These are phyloP conservation scores for Theileria orientalis DNA, from an alignment of 169 alveolate species.

Conservation along the genomic window DNA sequence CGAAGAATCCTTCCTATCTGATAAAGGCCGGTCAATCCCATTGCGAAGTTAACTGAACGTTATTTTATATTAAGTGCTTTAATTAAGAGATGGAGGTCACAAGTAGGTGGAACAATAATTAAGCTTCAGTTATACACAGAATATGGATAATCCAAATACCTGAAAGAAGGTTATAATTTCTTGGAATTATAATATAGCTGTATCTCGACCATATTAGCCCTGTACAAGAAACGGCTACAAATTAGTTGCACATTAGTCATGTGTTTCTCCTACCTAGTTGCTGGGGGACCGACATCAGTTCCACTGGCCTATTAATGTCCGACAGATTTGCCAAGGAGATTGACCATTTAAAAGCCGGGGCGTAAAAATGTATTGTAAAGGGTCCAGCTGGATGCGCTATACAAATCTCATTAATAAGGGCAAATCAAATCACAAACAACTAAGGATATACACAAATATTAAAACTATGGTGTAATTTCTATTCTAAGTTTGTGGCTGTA, in stretches of 20 bases:
- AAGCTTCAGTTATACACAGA: not conserved
- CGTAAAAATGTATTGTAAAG: constrained; percentile 91
- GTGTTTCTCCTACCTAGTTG: constrained; percentile 74
- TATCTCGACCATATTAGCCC: constrained; percentile 81
- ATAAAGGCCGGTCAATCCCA: constrained; percentile 74
- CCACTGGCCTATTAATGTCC: constrained; percentile 85
- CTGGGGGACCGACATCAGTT: constrained; percentile 85
- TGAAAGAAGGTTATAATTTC: constrained; percentile 70
- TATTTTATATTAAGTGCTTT: not conserved
- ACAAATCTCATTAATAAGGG: not conserved
- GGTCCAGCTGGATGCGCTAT: constrained; percentile 91
- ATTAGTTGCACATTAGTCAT: not conserved
- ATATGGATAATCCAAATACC: constrained; percentile 45
- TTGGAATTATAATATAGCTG: constrained; percentile 75
- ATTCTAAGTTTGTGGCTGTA: not conserved
- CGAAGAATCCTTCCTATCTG: constrained; percentile 60
- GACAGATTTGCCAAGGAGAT: constrained; percentile 87
- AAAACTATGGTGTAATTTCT: not conserved
- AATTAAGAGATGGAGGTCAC: not conserved
- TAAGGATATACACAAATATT: not conserved
- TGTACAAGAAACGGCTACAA: constrained; percentile 73
- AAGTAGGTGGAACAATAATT: not conserved
- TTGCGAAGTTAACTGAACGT: constrained; percentile 67
- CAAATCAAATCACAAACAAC: not conserved
- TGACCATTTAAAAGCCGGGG: constrained; percentile 91